Evolutionary conservation across 768 basidiomycete species (phyloP).

Genomic region (Lyophyllum shimeji): DNA sequence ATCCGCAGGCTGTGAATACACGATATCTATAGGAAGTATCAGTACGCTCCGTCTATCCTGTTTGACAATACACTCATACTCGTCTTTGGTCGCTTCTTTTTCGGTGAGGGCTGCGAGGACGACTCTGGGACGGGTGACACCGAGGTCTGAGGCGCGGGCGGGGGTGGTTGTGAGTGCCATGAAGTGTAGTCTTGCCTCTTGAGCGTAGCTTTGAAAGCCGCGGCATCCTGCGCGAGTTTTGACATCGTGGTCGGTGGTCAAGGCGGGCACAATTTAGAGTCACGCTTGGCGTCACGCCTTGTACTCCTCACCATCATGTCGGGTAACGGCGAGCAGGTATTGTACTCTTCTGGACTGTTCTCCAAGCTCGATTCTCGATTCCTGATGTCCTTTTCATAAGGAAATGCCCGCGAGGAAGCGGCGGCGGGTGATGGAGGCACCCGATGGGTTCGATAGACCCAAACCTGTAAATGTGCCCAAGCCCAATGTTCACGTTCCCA

Average conservation of each 20-base stretch:
- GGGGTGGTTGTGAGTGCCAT: slow-evolving; percentile 69
- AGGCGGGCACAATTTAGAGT: slow-evolving; percentile 2
- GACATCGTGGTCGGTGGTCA: slow-evolving; percentile 49
- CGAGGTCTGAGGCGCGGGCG: slow-evolving; percentile 24
- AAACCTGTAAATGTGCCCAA: slow-evolving; percentile 9
- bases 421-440: slow-evolving; percentile 14
- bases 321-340: slow-evolving; percentile 8
- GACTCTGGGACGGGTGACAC: slow-evolving; percentile 23
- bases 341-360: neutral
- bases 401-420: slow-evolving; percentile 17
- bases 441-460: slow-evolving; percentile 18
- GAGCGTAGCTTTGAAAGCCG: slow-evolving; percentile 66
- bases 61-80: slow-evolving; percentile 42
- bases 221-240: slow-evolving; percentile 65
- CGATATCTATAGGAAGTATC: slow-evolving; percentile 50
- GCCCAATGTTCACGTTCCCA: slow-evolving; percentile 11
- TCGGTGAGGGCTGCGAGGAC: slow-evolving; percentile 33
- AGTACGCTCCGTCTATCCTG: slow-evolving; percentile 12
- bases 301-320: slow-evolving; percentile 8
- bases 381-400: slow-evolving; percentile 1
- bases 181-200: slow-evolving; percentile 68
- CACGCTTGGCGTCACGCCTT: slow-evolving; percentile 17
- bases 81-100: slow-evolving; percentile 66
- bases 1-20: slow-evolving; percentile 87
- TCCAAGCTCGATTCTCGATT: neutral